Percentiles rank a stretch among this genome's conserved stretches.
Evolutionary conservation across 169 alveolate genomes (phyloP).

Genomic region (Plasmodium sp.): DNA sequence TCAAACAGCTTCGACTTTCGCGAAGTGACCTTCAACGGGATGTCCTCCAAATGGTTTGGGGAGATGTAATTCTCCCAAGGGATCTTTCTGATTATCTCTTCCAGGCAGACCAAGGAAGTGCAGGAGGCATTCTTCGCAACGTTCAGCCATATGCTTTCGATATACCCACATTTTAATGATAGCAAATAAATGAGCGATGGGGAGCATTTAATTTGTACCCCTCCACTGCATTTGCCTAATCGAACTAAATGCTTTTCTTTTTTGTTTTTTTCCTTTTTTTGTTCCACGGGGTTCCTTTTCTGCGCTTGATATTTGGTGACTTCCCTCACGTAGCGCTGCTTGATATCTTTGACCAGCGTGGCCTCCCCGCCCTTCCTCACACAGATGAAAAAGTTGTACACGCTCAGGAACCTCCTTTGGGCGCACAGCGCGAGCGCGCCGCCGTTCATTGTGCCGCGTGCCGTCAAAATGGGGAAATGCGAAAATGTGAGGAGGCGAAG

Average conservation of each 20-base stretch:
- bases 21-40: slow-evolving; percentile 36
- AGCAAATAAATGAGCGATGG: slow-evolving; percentile 50
- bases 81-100: slow-evolving; percentile 1
- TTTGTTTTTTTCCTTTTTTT: not conserved
- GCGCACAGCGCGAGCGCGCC: not conserved
- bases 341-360: slow-evolving; percentile 44
- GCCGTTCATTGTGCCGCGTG: slow-evolving; percentile 3
- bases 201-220: slow-evolving; percentile 54
- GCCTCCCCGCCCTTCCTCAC: slow-evolving; percentile 63
- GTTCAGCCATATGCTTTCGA: slow-evolving; percentile 72
- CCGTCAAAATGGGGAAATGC: not conserved
- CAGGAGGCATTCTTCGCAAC: slow-evolving; percentile 43
- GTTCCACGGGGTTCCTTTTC: not conserved
- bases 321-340: slow-evolving; percentile 23
- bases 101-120: slow-evolving; percentile 16
- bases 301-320: slow-evolving; percentile 29
- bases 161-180: slow-evolving; percentile 50
- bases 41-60: slow-evolving; percentile 9
- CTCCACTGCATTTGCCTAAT: slow-evolving; percentile 48
- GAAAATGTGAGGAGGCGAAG: not conserved
- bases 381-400: slow-evolving; percentile 57
- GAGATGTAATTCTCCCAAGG: slow-evolving; percentile 32
- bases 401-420: slow-evolving; percentile 14
- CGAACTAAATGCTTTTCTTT: slow-evolving; percentile 63
- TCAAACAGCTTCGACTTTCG: slow-evolving; percentile 47